These are phyloP conservation scores for Fusarium hainanense DNA, from an alignment of 2,329 filamentous ascomycete species.

Conservation along the genomic window DNA sequence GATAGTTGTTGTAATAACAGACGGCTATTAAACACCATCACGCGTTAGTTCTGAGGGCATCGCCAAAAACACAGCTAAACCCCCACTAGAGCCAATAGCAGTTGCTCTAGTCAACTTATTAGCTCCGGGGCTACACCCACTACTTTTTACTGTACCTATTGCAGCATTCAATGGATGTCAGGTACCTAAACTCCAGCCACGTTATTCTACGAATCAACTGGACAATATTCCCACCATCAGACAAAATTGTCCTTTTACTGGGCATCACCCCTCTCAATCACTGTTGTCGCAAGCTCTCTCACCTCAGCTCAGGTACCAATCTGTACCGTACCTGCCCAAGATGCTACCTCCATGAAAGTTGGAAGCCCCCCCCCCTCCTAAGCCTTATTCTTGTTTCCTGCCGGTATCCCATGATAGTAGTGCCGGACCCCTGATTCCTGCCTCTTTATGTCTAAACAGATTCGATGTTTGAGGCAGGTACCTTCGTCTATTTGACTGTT, in stretches of 20 bases:
- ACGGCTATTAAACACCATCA: not conserved
- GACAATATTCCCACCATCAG: slow-evolving; percentile 13
- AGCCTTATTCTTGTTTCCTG: slow-evolving; percentile 16
- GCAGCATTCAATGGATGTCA: not conserved
- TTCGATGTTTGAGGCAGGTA: not conserved
- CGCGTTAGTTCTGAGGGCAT: not conserved
- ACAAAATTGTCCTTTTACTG: not conserved
- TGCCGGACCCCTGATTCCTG: slow-evolving; percentile 37
- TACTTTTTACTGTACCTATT: not conserved
- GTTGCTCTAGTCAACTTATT: not conserved
- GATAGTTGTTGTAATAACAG: slow-evolving; percentile 4
- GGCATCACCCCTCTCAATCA: slow-evolving; percentile 13
- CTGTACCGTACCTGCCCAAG: slow-evolving; percentile 1
- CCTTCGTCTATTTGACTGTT: not conserved
- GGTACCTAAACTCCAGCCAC: slow-evolving; percentile 19
- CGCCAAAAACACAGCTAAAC: slow-evolving; percentile 6
- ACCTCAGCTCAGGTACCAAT: slow-evolving; percentile 28
- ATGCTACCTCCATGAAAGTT: not conserved
- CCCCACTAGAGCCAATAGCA: not conserved
- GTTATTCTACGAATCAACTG: slow-evolving; percentile 21
- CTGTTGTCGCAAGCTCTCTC: not conserved
- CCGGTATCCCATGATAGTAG: slow-evolving; percentile 10
- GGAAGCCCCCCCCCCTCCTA: not conserved
- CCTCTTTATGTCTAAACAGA: slow-evolving; percentile 3
- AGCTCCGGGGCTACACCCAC: slow-evolving; percentile 19